Conservation (phyloP, 2,329 filamentous ascomycete species). For the Dichotomopilus funicola region DNA sequence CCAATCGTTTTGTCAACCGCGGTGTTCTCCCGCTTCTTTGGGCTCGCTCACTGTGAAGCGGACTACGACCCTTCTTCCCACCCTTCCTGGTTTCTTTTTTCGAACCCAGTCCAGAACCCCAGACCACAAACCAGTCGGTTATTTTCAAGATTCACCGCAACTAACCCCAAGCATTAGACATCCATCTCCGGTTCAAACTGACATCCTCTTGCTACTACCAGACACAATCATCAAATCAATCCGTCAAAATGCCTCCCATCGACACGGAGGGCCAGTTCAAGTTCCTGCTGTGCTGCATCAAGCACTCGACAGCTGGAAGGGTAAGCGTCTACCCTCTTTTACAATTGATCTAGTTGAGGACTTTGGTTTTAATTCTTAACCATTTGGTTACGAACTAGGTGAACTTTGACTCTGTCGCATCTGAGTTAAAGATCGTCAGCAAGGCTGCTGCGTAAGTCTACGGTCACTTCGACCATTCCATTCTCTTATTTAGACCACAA, state of each 20-base stretch:
- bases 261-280: conserved; percentile 53
- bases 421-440: conserved; percentile 54
- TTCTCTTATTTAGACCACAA: neutral
- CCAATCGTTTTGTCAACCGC: too few relatives aligned
- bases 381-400: conserved; percentile 42
- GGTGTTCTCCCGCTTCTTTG: too few relatives aligned
- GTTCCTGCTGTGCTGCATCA: conserved; percentile 62
- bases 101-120: too few relatives aligned
- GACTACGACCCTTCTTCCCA: too few relatives aligned
- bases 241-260: conserved; percentile 42
- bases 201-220: neutral
- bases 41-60: too few relatives aligned
- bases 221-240: conserved; percentile 1
- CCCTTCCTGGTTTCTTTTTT: too few relatives aligned
- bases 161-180: neutral
- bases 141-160: neutral
- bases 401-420: conserved; percentile 58
- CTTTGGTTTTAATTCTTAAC: conserved; percentile 5
- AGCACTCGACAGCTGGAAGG: conserved; percentile 52
- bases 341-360: neutral
- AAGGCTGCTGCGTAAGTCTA: conserved; percentile 65
- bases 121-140: neutral
- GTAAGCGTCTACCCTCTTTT: conserved; percentile 33
- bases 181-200: neutral
- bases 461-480: neutral